Evolutionary conservation across 2,329 filamentous ascomycete genomes (phyloP), one percentile per base, ranked within the genome.

Genomic region (Penicillium sp.): DNA sequence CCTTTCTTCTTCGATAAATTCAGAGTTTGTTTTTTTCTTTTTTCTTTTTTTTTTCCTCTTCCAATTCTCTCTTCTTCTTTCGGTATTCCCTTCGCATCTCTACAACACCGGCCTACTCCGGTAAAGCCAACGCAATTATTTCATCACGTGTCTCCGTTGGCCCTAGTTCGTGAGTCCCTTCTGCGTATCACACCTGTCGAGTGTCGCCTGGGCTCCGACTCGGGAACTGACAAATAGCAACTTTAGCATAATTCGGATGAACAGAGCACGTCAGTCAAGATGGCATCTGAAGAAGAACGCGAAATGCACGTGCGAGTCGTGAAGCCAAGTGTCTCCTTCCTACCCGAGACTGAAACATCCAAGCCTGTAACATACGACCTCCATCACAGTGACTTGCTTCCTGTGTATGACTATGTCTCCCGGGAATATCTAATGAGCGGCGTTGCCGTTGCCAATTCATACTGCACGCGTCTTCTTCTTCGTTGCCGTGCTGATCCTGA

Each of bases 381-480:
- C 9, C 26, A 38, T 11, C 44, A 49, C 10, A 8, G 22, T 35
- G 44, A 34, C 31, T 34, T 49, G 29, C 51, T 54, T 38, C 35
- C 44, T 34, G 37, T 47, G 14, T 34, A 54, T 24, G 26, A 24
- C 18, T 54, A 42, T 5, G 14, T 49, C 5, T 24, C 20, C n/a
- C 20, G 11, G 5, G 51, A 54, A 35, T 50, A 35, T 18, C 13
- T 54, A 29, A 50, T 54, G 5, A 16, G 13, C 1, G 51, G 51
- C 13, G 20, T 35, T 22, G 44, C 51, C 16, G 35, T 34, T 24
- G 35, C 18, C 2, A 18, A 49, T 14, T 35, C 37, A 9, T 48
- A 29, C 20, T 42, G 51, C 37, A 54, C 51, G 5, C 51, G 51
- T 13, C 35, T 54, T 14, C 16, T 54, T 26, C 51, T 54, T 34